These are phyloP conservation scores for Rhizophora apiculata DNA, from an alignment of 345 rosid genomes.

Conservation along the genomic window DNA sequence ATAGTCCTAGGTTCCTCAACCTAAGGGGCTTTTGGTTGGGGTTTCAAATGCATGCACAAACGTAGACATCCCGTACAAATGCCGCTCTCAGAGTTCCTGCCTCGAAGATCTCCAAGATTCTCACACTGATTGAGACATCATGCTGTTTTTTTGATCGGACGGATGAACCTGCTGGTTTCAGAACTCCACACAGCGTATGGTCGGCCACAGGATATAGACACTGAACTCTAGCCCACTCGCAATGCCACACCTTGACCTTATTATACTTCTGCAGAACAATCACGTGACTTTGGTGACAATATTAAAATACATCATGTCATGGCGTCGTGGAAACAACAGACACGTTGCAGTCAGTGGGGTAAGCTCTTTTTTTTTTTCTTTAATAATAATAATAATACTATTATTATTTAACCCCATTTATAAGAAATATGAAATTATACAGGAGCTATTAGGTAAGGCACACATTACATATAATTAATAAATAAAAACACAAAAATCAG, in stretches of 20 bases:
- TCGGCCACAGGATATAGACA: neutral
- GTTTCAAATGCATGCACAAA: too few species aligned
- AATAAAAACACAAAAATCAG: too few species aligned
- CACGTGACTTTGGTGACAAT: neutral
- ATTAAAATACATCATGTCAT: conserved; percentile 7
- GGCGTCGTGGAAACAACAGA: conserved; percentile 9
- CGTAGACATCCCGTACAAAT: neutral
- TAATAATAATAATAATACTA: too few species aligned
- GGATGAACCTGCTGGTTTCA: neutral
- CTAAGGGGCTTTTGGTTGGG: too few species aligned
- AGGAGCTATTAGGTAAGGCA: too few species aligned
- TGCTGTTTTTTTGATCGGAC: neutral
- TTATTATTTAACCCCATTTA: too few species aligned
- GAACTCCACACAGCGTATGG: too few species aligned
- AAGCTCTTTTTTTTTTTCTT: neutral
- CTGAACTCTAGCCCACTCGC: conserved; percentile 9
- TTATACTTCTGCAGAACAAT: neutral
- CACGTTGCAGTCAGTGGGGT: conserved; percentile 34
- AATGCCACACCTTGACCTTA: conserved; percentile 1
- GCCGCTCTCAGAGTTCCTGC: neutral
- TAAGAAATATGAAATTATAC: too few species aligned
- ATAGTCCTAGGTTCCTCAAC: conserved; percentile 12
- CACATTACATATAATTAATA: too few species aligned
- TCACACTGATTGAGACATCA: neutral
- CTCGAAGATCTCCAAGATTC: neutral